Conservation (phyloP, 495 filamentous ascomycete species). For the Hypoxylon fuscum region DNA sequence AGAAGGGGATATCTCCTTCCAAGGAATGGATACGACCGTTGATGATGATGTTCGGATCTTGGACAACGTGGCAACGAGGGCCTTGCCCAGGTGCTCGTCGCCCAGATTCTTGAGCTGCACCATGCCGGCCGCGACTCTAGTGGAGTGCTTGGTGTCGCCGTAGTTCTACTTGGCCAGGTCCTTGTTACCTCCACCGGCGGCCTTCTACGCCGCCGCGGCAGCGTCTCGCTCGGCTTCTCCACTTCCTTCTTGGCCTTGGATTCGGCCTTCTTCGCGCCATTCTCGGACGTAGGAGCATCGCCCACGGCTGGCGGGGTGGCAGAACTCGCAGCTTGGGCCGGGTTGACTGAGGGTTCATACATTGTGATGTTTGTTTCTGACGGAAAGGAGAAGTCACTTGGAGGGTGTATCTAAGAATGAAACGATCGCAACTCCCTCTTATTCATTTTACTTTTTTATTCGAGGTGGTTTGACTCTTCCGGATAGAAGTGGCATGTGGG, state of each 20-base stretch:
- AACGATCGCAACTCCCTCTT: neutral
- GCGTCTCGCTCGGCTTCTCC: constrained; percentile 63
- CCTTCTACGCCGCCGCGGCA: constrained; percentile 50
- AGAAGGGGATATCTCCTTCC: constrained; percentile 47
- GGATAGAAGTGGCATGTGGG: no score
- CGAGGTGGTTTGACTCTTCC: constrained; percentile 37
- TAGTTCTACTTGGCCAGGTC: constrained; percentile 79
- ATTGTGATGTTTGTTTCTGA: constrained; percentile 8
- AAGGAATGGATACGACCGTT: constrained; percentile 46
- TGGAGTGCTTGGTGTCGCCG: constrained; percentile 54
- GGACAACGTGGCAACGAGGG: constrained; percentile 61
- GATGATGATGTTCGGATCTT: constrained; percentile 48
- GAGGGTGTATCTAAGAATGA: neutral
- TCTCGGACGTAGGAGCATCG: constrained; percentile 53
- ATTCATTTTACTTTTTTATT: constrained; percentile 10
- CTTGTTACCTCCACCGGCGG: constrained; percentile 63
- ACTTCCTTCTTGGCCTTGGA: constrained; percentile 60
- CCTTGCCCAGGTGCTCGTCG: constrained; percentile 72
- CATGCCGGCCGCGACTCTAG: constrained; percentile 51
- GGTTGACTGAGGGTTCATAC: constrained; percentile 35
- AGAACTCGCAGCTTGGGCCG: constrained; percentile 32
- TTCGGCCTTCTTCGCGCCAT: constrained; percentile 65
- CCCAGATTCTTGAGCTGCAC: constrained; percentile 64
- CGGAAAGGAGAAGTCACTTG: neutral
- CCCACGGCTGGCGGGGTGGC: constrained; percentile 33